Base-by-base conservation (phyloP, 1,139 yeast genomes). In the Geotrichum restrictum region DNA sequence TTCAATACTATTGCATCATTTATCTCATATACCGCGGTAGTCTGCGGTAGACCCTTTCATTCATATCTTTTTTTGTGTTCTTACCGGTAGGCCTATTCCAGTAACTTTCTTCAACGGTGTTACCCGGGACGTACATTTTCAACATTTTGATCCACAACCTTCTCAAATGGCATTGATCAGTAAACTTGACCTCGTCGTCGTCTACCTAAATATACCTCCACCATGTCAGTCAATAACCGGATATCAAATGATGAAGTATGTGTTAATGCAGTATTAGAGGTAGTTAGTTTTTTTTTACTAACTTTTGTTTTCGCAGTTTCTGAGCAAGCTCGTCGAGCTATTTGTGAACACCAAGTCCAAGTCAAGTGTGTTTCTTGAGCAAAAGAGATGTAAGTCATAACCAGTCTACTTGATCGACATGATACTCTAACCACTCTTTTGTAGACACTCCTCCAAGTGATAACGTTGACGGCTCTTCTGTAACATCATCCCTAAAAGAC, bases 361-460 rank as follows among this genome's bases (percentile, higher is more conserved):
- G 81, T 85, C 57, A 63, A 67, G 64, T 22, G 68, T 62, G 5
- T 60, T 18, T 44, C 53, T 67, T 49, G 57, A 59, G 33, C 69
- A 66, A 49, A 67, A 67, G 57, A 50, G 64, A 54, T 52, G 70
- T 66, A 59, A 44, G 69, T 57, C 22, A 7, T 13, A 22, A 2
- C 11, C 16, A 13, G 16, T 10, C n/a, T 16, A 37, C 11, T 18
- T 8, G 14, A 10, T 42, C 36, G 27, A 34, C 8, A 8, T 10
- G 10, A 7, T 13, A 2, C 16, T 8, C 43, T 50, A 45, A 40
- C 47, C 18, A 8, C 32, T 18, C 1, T 21, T 13, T 5, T 16
- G 29, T 24, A 53, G 56, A 51, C 48, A 10, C 46, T 37, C 48
- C 49, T 4, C 8, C 29, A n/a, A 36, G 48, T 11, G 53, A 54